Percentiles rank a stretch among this genome's conserved stretches.
Evolutionary conservation across 345 rosid genomes (phyloP).

Genomic region (Physaria fendleri): DNA sequence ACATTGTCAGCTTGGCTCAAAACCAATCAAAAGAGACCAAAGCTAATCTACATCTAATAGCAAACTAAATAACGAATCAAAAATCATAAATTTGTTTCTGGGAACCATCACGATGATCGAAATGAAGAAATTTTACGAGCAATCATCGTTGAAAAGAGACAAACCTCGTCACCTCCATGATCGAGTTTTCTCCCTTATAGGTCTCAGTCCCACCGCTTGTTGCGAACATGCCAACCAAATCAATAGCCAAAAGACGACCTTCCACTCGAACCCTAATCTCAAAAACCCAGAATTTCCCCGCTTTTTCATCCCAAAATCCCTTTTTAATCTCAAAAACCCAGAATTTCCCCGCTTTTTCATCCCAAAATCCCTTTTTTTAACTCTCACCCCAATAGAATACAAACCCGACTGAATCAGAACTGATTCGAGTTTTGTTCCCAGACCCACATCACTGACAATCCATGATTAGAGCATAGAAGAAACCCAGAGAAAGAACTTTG

Average conservation of each 20-base stretch:
- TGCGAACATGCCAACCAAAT: slow-evolving; percentile 40
- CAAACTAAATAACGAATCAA: not conserved
- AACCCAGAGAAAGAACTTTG: slow-evolving; percentile 28
- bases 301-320: slow-evolving; percentile 35
- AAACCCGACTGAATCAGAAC: slow-evolving; percentile 15
- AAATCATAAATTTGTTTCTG: not conserved
- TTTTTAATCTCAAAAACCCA: not conserved
- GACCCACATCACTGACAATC: slow-evolving; percentile 23
- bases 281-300: slow-evolving; percentile 30
- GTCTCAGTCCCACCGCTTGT: slow-evolving; percentile 66
- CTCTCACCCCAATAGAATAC: too few relatives aligned
- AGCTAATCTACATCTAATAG: not conserved
- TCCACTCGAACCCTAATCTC: slow-evolving; percentile 38
- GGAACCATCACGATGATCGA: slow-evolving; percentile 1
- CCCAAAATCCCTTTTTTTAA: slow-evolving; percentile 17
- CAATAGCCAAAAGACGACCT: slow-evolving; percentile 47
- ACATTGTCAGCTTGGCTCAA: not conserved
- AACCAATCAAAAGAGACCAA: slow-evolving; percentile 1
- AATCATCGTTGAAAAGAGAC: slow-evolving; percentile 19
- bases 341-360: slow-evolving; percentile 33
- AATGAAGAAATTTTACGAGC: not conserved
- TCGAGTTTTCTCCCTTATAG: slow-evolving; percentile 78
- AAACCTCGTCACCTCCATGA: slow-evolving; percentile 96
- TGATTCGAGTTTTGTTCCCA: slow-evolving; percentile 2
- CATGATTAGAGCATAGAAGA: slow-evolving; percentile 16